Evolutionary conservation across 2,329 filamentous ascomycete species (phyloP).

Genomic region (Hypomyces rosellus): DNA sequence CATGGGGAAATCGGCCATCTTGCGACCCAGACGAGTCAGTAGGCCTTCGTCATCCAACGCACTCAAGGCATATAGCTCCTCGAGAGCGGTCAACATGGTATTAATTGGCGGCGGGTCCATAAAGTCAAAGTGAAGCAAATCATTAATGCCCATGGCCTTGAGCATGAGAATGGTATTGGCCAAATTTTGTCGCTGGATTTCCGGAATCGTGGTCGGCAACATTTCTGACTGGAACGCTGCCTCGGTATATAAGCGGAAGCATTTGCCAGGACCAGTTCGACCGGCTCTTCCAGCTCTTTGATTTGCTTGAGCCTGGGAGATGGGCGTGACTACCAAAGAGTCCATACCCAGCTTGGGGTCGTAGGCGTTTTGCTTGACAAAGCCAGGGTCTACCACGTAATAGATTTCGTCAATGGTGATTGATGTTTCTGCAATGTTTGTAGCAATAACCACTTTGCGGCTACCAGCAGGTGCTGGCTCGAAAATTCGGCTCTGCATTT

Average conservation of each 20-base stretch:
- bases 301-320: constrained; percentile 93
- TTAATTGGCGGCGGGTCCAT: constrained; percentile 98
- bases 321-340: constrained; percentile 87
- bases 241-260: constrained; percentile 92
- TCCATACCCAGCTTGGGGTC: constrained; percentile 98
- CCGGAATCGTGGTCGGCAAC: constrained; percentile 90
- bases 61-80: constrained; percentile 87
- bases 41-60: constrained; percentile 94
- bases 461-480: constrained; percentile 81
- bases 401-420: constrained; percentile 98
- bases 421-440: constrained; percentile 96
- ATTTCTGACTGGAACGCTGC: constrained; percentile 94
- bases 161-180: constrained; percentile 93
- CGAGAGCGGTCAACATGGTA: constrained; percentile 92
- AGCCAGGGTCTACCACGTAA: constrained; percentile 94
- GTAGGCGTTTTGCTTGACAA: constrained; percentile 96
- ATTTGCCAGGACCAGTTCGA: constrained; percentile 91
- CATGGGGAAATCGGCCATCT: constrained; percentile 99
- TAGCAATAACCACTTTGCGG: constrained; percentile 93
- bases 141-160: constrained; percentile 99
- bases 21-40: constrained; percentile 81
- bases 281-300: constrained; percentile 90
- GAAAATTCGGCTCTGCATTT: constrained; percentile 92
- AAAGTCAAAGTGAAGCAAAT: constrained; percentile 94
- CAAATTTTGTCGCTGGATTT: constrained; percentile 92